Base-by-base conservation (phyloP, 1,139 yeast species). In the Suhomyces panamericanus region DNA sequence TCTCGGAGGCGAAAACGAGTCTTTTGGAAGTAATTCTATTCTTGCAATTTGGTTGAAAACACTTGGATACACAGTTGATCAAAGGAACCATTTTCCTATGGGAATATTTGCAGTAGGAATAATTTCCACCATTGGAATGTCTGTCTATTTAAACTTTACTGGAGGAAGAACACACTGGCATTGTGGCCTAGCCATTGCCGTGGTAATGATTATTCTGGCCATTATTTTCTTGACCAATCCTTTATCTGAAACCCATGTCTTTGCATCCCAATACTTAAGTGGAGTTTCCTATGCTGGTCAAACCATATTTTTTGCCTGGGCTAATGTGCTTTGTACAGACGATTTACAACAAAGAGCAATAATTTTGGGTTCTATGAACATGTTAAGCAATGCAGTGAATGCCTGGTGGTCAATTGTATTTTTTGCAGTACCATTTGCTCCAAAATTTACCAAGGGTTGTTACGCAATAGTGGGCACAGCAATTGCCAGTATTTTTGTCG, bases 401-500 rank as follows among this genome's bases (percentile, higher is more conserved):
- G 83, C 84, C 2, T 80, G 85, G 85, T 80, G 84, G 83, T 73
- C 81, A 1, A 55, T 80, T 17, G 45, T 80, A 3, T 78, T 80
- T 54, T 80, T 67, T 52, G 63, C 72, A 15, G 82, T 83, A 1
- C 63, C 72, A 7, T 70, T 73, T 36, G 82, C 71, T 1, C 85
- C 85, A 0, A 63, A 64, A 41, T 79, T 75, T 51, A 66, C 62
- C 42, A 73, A 69, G 38, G 85, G 85, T 22, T 72, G 80, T 48
- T 78, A 73, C 54, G 84, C 85, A 1, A 73, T 81, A 73, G 56
- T 81, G 43, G 80, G 76, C 3, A 80, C 85, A 0, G 65, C 77
- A 0, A 47, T 70, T 2, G 60, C 56, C 4, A 60, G 67, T 51
- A 57, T 53, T 6, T 32, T 56, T 0, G 51, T 59, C 12, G 65